Base-by-base conservation (phyloP, 768 basidiomycete genomes). In the Lactarius sp. region DNA sequence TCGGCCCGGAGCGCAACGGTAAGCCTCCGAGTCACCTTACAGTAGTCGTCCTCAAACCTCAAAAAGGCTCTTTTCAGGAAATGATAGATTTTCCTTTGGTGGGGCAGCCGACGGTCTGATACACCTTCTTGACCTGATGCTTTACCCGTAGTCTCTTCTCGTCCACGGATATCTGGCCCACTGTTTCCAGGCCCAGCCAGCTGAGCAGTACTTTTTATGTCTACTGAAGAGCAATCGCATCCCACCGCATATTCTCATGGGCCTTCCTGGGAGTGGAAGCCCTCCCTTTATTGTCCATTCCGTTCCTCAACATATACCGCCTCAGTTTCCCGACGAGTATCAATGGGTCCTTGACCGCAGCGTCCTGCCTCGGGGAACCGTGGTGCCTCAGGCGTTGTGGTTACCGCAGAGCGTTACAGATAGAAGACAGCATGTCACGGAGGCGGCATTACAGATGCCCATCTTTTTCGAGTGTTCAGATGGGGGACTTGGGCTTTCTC, bases 111-210 rank as follows among this genome's bases (percentile, higher is more conserved):
- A 56, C 34, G 27, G 4, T 57, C 33, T 18, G 27, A 22, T 20
- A 6, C 4, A 16, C 31, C 42, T 27, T 27, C 22, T 20, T 27
- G n/a, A 41, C 10, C 44, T 59, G 27, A 63, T 44, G 10, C 20
- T 49, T 13, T 6, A 1, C 4, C 13, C 33, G 20, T 13, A 59
- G 57, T 33, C 12, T 14, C 13, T 59, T 18, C 62, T 64, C n/a
- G 57, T 59, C 14, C 57, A 64, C 8, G 57, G 62, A 7, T 59
- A 64, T 9, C 16, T 59, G 47, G 54, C 62, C 52, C 31, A 5
- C 1, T n/a, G 42, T 34, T 64, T 42, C 46, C 36, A 6, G 0
- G 2, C n/a, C 20, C 44, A 13, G 37, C 13, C 1, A 14, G 2
- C 22, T 27, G 22, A 27, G 22, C 22, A 27, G 22, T 27, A 27